Conservation (phyloP, 2,329 filamentous ascomycete species). For the Metarhizium anisopliae region DNA sequence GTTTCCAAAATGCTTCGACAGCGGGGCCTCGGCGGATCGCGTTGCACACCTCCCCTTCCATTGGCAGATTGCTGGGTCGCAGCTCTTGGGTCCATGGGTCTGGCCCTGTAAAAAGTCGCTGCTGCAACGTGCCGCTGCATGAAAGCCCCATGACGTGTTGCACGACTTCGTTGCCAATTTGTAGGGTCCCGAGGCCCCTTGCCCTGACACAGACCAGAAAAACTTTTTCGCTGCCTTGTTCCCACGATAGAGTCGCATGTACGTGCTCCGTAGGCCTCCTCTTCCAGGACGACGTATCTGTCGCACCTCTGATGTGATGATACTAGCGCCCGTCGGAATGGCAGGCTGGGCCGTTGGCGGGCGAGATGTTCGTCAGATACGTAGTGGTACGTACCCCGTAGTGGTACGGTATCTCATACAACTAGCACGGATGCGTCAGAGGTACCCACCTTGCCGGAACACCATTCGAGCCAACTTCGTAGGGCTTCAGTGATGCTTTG, state of each 20-base stretch:
- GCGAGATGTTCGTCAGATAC: too few relatives aligned
- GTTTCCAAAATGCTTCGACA: slow-evolving; percentile 2
- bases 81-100: background rate
- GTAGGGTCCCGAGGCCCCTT: background rate
- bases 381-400: background rate
- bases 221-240: background rate
- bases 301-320: too few relatives aligned
- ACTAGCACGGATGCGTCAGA: slow-evolving; percentile 13
- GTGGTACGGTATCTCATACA: background rate
- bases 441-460: slow-evolving; percentile 52
- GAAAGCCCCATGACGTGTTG: slow-evolving; percentile 1
- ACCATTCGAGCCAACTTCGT: slow-evolving; percentile 48
- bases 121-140: slow-evolving; percentile 1
- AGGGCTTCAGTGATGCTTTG: slow-evolving; percentile 42
- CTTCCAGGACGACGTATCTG: too few relatives aligned
- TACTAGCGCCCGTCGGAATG: too few relatives aligned
- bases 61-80: background rate
- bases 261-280: too few relatives aligned
- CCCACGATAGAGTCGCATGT: background rate
- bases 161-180: background rate
- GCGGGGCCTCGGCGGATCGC: background rate
- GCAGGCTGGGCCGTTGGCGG: too few relatives aligned
- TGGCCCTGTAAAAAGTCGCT: background rate
- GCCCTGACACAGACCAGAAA: background rate
- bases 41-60: background rate